These are phyloP conservation scores for Penicillium ucsense DNA, from an alignment of 495 filamentous ascomycete genomes.

Conservation along the genomic window DNA sequence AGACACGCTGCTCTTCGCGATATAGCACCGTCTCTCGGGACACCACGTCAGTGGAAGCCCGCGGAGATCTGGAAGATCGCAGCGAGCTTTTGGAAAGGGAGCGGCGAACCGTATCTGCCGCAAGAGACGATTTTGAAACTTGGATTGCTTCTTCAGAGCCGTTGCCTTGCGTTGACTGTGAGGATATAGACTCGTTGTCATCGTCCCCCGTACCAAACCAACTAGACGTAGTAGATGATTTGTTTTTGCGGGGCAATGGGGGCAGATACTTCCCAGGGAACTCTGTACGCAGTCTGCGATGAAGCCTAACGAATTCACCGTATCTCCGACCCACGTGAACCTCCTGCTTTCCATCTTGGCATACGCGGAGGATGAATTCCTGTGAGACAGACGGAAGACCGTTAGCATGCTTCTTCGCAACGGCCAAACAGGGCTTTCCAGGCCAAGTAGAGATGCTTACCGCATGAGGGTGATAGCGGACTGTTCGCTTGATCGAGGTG, in stretches of 20 bases:
- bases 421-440: too few species aligned
- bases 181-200: conserved; percentile 69
- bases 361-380: conserved; percentile 87
- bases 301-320: conserved; percentile 72
- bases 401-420: too few species aligned
- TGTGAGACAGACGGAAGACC: conserved; percentile 15
- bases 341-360: conserved; percentile 58
- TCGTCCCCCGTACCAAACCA: conserved; percentile 49
- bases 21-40: conserved; percentile 51
- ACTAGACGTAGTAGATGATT: conserved; percentile 53
- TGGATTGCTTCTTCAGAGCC: conserved; percentile 26
- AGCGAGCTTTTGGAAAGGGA: conserved; percentile 31
- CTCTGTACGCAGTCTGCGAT: conserved; percentile 71
- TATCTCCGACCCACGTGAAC: conserved; percentile 76
- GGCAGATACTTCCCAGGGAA: conserved; percentile 87
- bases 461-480: conserved; percentile 86
- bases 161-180: conserved; percentile 51
- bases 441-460: conserved; percentile 36
- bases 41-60: conserved; percentile 37
- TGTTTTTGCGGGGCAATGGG: conserved; percentile 83
- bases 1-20: conserved; percentile 86
- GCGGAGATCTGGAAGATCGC: conserved; percentile 34
- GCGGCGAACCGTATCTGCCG: conserved; percentile 19
- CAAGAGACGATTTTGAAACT: conserved; percentile 14
- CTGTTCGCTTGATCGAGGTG: conserved; percentile 70